Conservation (phyloP, 305 asterid species). For the Fraxinus xanthoxyloides region DNA sequence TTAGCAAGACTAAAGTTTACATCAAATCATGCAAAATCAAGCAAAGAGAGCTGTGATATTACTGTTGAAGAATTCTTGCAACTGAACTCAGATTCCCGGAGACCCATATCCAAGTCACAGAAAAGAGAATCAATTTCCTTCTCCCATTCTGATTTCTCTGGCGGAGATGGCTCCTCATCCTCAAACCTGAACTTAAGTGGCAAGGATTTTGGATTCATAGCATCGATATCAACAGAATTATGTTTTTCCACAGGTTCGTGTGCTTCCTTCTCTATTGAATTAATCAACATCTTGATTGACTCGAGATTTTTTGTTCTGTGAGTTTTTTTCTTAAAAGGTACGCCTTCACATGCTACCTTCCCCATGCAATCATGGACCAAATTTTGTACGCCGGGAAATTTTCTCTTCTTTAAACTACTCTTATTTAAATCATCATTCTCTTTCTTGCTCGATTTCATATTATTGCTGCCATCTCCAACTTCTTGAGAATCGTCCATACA, state of each 20-base stretch:
- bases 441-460: background rate
- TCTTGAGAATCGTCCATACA: constrained; percentile 13
- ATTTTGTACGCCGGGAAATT: background rate
- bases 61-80: background rate
- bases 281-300: constrained; percentile 16
- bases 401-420: background rate
- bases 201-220: constrained; percentile 14
- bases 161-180: constrained; percentile 38
- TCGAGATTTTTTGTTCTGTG: background rate
- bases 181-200: constrained; percentile 58
- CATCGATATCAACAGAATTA: constrained; percentile 15
- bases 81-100: constrained; percentile 28
- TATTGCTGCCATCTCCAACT: constrained; percentile 6
- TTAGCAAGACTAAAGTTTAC: background rate
- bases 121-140: constrained; percentile 37
- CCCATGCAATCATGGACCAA: constrained; percentile 26
- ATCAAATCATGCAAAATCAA: background rate
- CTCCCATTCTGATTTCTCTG: constrained; percentile 40
- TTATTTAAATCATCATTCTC: background rate
- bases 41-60: background rate
- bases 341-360: background rate
- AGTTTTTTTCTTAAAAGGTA: background rate
- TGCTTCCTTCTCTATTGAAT: background rate
- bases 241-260: constrained; percentile 7
- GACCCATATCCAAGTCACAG: constrained; percentile 35